Evolutionary conservation across 257 asterid species (phyloP), one percentile per base, ranked within the genome.

Genomic region (Solanum virginianum): DNA sequence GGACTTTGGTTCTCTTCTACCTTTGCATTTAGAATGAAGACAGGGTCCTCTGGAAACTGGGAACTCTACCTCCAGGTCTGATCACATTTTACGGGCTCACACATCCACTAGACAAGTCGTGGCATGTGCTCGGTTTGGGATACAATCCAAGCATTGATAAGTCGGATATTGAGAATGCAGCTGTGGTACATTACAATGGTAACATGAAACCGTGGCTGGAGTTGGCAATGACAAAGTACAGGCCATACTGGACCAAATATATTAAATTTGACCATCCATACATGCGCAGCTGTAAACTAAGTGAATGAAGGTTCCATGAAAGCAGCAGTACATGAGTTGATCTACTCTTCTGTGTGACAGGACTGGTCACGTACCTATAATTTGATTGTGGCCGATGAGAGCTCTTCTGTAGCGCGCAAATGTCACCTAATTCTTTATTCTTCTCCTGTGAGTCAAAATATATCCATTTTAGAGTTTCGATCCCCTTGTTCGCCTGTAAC

Each of bases 141-240:
- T 96, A 96, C 91, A 96, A 89, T 87, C 98, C 98, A 20, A 95
- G 98, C 88, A 71, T 96, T 80, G 98, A 96, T 72, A 88, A 92
- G 59, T 59, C 89, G 4, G 99, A 96, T 41, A 96, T 96, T 22
- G 98, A 96, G 89, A 91, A 91, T 86, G 99, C 99, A 51, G 98
- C 99, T 15, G 99, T 96, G 82, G 70, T 96, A 66, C 99, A 96
- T 90, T 96, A 95, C 84, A 96, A 96, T 9, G 99, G 99, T 88
- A 96, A 96, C 92, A 95, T 96, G 98, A 96, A 96, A 87, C 99
- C 99, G 13, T 96, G 99, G 98, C 89, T 96, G 75, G 99, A 96
- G 88, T 84, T 96, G 93, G 99, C 98, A 74, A 93, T 96, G 98
- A 92, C 94, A 1, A 95, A 93, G 96, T 95, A 96, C 90, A 93